A percentile compares a stretch with the other conserved stretches of the same genome.
Evolutionary conservation across 495 filamentous ascomycete species (phyloP).

Genomic region (Xylaria nigripes): DNA sequence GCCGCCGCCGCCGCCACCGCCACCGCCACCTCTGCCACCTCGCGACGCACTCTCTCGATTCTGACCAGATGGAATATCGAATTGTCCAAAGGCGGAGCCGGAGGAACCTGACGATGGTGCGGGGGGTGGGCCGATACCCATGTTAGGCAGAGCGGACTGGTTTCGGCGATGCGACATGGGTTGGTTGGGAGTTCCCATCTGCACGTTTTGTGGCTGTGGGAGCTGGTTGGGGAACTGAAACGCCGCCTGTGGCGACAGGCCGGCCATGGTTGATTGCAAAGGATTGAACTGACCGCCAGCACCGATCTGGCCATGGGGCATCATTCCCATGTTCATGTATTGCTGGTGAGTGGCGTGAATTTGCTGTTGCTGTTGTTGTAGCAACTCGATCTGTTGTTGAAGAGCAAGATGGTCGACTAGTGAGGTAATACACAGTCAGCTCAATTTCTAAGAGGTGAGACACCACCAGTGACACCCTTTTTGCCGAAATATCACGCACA

Average conservation of each 20-base stretch:
- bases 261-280: slow-evolving; percentile 55
- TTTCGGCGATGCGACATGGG: slow-evolving; percentile 87
- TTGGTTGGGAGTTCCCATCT: slow-evolving; percentile 69
- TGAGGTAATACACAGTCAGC: slow-evolving; percentile 22
- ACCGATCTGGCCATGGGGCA: slow-evolving; percentile 73
- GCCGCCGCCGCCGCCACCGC: slow-evolving; percentile 50
- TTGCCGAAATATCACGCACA: too few species aligned
- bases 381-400: slow-evolving; percentile 95
- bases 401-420: slow-evolving; percentile 97
- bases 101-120: slow-evolving; percentile 94
- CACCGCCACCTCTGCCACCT: slow-evolving; percentile 58
- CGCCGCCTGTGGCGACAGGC: slow-evolving; percentile 71
- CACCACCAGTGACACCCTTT: background rate
- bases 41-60: slow-evolving; percentile 65
- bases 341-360: slow-evolving; percentile 93
- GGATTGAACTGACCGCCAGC: slow-evolving; percentile 61
- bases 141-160: slow-evolving; percentile 90
- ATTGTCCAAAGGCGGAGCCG: slow-evolving; percentile 71
- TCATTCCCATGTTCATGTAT: slow-evolving; percentile 93
- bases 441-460: background rate
- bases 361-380: slow-evolving; percentile 98
- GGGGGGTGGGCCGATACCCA: slow-evolving; percentile 88
- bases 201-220: slow-evolving; percentile 52
- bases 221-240: slow-evolving; percentile 88
- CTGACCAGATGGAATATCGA: slow-evolving; percentile 54